Evolutionary conservation across 2,329 filamentous ascomycete genomes (phyloP).

Genomic region (Gaeumannomyces sp.): DNA sequence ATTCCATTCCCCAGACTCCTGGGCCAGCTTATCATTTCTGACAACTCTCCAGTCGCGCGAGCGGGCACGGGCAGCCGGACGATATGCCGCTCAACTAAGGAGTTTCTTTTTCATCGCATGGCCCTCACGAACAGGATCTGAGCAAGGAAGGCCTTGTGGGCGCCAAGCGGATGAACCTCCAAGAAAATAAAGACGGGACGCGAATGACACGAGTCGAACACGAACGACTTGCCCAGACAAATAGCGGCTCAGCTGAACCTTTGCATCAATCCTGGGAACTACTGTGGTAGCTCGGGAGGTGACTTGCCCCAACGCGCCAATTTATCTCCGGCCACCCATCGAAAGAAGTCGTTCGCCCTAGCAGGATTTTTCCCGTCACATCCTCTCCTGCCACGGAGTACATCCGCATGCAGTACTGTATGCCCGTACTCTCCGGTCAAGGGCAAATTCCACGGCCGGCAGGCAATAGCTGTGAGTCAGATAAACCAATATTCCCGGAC

Average conservation of each 20-base stretch:
- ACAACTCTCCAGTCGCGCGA: neutral
- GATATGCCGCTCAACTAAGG: neutral
- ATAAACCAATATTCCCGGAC: constrained; percentile 1
- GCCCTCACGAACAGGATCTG: neutral
- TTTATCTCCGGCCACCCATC: too few relatives aligned
- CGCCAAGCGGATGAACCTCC: neutral
- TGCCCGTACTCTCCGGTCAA: neutral
- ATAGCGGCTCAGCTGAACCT: neutral
- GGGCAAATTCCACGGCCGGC: neutral
- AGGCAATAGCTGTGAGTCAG: constrained; percentile 6
- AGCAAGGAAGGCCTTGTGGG: neutral
- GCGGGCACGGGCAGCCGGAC: neutral
- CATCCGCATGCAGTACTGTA: too few relatives aligned
- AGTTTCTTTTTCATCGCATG: neutral
- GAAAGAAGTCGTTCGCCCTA: neutral
- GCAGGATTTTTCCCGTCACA: neutral
- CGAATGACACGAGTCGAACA: neutral
- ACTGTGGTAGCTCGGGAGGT: too few relatives aligned
- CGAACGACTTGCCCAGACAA: too few relatives aligned
- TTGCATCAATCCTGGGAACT: neutral
- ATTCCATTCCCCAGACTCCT: neutral
- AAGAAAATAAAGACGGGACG: neutral
- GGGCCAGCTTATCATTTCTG: neutral
- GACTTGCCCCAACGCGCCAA: too few relatives aligned
- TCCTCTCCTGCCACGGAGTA: neutral